These are phyloP conservation scores for Fusarium oligoseptatum DNA, from an alignment of 2,329 filamentous ascomycete genomes.

Conservation along the genomic window DNA sequence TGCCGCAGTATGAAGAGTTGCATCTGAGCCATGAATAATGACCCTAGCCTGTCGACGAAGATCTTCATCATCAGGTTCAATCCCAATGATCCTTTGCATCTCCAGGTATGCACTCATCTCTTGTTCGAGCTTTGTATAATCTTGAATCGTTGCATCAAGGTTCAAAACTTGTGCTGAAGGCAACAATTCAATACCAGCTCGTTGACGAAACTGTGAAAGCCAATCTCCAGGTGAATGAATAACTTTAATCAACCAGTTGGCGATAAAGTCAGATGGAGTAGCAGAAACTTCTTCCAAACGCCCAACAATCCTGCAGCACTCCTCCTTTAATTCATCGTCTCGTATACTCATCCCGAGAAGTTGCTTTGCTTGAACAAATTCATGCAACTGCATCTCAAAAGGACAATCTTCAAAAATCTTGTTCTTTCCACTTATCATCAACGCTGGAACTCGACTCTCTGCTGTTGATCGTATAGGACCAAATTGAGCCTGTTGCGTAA, in stretches of 20 bases:
- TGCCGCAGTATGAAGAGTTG: conserved; percentile 36
- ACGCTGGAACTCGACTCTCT: conserved; percentile 39
- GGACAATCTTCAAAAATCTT: conserved; percentile 48
- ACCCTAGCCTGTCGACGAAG: conserved; percentile 37
- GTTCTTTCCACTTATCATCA: conserved; percentile 47
- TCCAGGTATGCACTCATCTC: conserved; percentile 31
- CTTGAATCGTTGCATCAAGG: conserved; percentile 32
- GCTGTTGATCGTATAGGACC: conserved; percentile 41
- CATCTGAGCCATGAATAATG: conserved; percentile 38
- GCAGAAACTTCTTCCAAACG: conserved; percentile 37
- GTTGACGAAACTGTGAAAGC: conserved; percentile 36
- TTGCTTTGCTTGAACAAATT: conserved; percentile 31
- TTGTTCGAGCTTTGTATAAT: conserved; percentile 39
- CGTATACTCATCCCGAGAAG: conserved; percentile 16
- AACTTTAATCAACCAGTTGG: conserved; percentile 42
- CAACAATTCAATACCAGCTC: conserved; percentile 19
- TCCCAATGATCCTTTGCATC: conserved; percentile 30
- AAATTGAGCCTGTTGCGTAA: conserved; percentile 42
- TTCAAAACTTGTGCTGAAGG: background rate
- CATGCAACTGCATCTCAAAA: conserved; percentile 43
- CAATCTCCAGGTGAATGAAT: conserved; percentile 36
- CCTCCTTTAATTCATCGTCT: conserved; percentile 36
- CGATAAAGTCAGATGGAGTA: conserved; percentile 41
- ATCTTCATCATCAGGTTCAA: conserved; percentile 36
- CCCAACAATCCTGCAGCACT: conserved; percentile 40